Base-by-base conservation (phyloP, 805 yeast species). In the Clavispora vitiphila region DNA sequence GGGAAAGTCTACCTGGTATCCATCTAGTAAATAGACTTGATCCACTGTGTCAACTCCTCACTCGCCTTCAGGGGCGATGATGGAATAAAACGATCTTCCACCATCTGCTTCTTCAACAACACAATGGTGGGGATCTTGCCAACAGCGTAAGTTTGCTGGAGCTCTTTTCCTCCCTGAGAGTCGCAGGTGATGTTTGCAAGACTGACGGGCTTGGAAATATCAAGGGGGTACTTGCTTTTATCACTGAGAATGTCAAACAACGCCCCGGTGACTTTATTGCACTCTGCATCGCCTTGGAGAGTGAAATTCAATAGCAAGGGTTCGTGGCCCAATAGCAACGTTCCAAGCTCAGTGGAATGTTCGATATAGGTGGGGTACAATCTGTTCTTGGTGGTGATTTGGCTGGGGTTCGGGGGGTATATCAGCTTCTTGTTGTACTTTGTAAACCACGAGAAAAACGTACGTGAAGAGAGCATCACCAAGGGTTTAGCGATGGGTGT, bases 261-360 rank as follows among this genome's bases (percentile, higher is more conserved):
- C 2, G 80, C 73, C 16, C 78, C 77, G 1, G 91, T 83, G 29
- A 83, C 70, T 44, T 72, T 71, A 55, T 83, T 79, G 46, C 83
- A 78, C 19, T 73, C 66, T 3, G 74, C 66, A 50, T 83, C 87
- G 8, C 87, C 87, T n/a, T 61, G 65, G 34, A 76, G 67, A 1
- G 89, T 84, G 63, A 87, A 87, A 59, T 86, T 83, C 53, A 86
- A 67, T 35, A 86, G 60, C 41, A 85, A 61, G 1, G 95, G 93
- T 34, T 74, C 72, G 43, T 77, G 74, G 41, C 73, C 65, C 23
- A 80, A 56, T 27, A 80, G 50, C 22, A 75, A 52, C 26, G 75
- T 73, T 39, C 81, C 78, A 35, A 87, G 61, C 50, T 87, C 95
- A 39, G 69, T 62, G 16, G 75, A 74, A 41, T 74, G 69, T 46